Evolutionary conservation across 257 asterid species (phyloP).

Genomic region (Gardenia jasminoides): DNA sequence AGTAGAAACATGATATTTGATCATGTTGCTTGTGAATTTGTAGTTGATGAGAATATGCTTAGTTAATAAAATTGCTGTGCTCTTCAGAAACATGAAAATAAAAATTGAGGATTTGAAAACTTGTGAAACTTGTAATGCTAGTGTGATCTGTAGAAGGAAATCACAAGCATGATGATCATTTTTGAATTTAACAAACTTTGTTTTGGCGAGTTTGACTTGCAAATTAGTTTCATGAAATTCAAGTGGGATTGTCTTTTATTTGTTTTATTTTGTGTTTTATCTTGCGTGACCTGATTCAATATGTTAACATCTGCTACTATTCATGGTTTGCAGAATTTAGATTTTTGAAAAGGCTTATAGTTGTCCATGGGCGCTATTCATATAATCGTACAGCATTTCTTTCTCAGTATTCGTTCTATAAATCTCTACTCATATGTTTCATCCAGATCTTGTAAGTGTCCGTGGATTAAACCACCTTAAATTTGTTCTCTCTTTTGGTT

Average conservation of each 20-base stretch:
- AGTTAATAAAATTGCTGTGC: not conserved
- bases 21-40: not conserved
- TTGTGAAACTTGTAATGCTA: not conserved
- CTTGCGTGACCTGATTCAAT: no score
- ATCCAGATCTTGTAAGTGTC: constrained; percentile 94
- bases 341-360: constrained; percentile 91
- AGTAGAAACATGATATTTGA: not conserved
- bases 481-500: constrained; percentile 17
- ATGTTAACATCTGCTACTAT: constrained; percentile 10
- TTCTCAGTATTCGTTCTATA: constrained; percentile 95
- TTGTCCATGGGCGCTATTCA: constrained; percentile 97
- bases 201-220: constrained; percentile 2
- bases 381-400: constrained; percentile 97
- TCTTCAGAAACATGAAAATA: not conserved
- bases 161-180: not conserved
- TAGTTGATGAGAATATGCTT: not conserved
- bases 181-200: not conserved
- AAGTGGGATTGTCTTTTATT: not conserved
- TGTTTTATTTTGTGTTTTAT: not conserved
- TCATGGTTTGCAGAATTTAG: constrained; percentile 74
- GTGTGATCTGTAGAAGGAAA: not conserved
- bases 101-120: not conserved
- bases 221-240: not conserved
- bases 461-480: constrained; percentile 17
- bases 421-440: constrained; percentile 89